Conservation (phyloP, 1,284 basidiomycete genomes). For the Fomitiporia mediterranea region DNA sequence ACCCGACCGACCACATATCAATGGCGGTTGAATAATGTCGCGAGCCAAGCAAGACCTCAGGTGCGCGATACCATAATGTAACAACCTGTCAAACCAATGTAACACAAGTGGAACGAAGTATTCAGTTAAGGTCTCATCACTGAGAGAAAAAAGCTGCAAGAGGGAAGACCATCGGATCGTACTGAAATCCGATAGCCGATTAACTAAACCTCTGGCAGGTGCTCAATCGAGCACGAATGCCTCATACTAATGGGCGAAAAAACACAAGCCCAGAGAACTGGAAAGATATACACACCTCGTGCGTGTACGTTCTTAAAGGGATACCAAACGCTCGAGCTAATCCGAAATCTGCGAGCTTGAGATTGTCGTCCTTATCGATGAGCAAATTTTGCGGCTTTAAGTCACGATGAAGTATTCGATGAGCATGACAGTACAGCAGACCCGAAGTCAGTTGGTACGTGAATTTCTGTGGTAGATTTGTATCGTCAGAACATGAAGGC, state of each 20-base stretch:
- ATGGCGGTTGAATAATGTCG: conserved; percentile 96
- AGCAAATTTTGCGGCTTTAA: conserved; percentile 97
- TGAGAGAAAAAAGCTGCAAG: no score
- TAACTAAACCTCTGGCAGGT: no score
- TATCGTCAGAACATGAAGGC: background rate
- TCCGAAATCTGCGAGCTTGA: conserved; percentile 97
- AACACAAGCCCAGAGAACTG: background rate
- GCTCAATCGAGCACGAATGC: background rate
- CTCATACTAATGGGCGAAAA: background rate
- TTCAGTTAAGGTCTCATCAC: no score
- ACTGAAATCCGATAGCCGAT: no score
- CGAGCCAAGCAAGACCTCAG: conserved; percentile 93
- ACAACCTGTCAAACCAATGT: conserved; percentile 83
- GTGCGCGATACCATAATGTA: conserved; percentile 97
- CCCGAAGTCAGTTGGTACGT: conserved; percentile 84
- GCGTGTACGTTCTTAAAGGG: conserved; percentile 95
- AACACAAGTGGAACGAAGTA: no score
- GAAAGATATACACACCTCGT: conserved; percentile 64
- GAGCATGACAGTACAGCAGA: conserved; percentile 92
- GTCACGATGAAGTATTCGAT: conserved; percentile 94
- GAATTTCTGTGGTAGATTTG: conserved; percentile 66
- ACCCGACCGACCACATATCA: conserved; percentile 98
- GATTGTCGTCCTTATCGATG: conserved; percentile 85
- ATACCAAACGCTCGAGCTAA: conserved; percentile 97
- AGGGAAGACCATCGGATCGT: no score